Base-by-base conservation (phyloP, 2,329 filamentous ascomycete genomes). In the Rhinocladiella similis region DNA sequence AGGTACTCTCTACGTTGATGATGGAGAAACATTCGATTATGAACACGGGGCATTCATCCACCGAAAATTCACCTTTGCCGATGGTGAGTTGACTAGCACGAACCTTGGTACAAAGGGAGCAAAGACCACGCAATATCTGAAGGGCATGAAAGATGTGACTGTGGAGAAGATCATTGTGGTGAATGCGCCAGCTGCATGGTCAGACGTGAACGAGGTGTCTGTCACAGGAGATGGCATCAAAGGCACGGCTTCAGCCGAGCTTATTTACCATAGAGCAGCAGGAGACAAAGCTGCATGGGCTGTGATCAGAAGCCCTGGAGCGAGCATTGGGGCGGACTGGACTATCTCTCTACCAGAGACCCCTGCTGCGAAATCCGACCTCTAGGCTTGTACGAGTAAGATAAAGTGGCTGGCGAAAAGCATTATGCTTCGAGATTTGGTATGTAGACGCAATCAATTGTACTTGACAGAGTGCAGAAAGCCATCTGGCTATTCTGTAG, bases 11-110 rank as follows among this genome's bases (percentile, higher is more conserved):
- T 99, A 99, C 68, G 79, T 91, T 27, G 94, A 99, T 68, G 94
- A 99, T 64, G 94, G 94, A 47, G 92, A 97, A 73, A 89, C 88
- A 1, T 99, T 92, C 65, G 91, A 96, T 53, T 91, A 90, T 69
- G 80, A 95, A 71, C 78, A 85, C 61, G 93, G 92, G 10, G 91
- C 91, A 60, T 96, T 89, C 73, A 92, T 97, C 65, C 87, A 96
- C 75, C 89, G 91, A 57, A 81, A 79, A 58, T 97, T 99, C 75
- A 77, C 76, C 20, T 88, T 92, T 57, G 68, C 72, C 4, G 75
- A 77, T 48, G 80, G 81, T 14, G 79, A 78, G 1, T 77, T 97
- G n/a, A 77, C 77, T 4, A 92, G 89, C 1, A 80, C 80, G n/a
- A 85, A 95, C 61, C 79, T 88, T 5, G 83, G 83, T 66, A 71